A percentile compares a stretch with the other conserved stretches of the same genome.
phyloP scores from a whole-genome alignment of 805 yeast species.

The Hanseniaspora nectarophila region DNA sequence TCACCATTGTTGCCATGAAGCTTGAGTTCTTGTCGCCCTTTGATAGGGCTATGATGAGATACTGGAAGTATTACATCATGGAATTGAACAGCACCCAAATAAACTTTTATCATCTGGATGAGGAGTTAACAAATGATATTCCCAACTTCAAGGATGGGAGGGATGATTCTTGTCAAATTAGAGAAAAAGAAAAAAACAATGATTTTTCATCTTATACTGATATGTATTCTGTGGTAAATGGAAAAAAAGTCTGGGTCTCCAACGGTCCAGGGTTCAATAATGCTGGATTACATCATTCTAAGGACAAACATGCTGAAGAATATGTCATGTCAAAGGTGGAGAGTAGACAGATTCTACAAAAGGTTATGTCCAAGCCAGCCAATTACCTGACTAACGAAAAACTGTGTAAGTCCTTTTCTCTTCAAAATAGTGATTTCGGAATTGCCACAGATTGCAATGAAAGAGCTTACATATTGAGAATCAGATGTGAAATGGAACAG shows the following conservation, averaged over 20 bases:
- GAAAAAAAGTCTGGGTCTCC: not conserved
- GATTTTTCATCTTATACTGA: slow-evolving; percentile 12
- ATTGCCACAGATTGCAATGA: slow-evolving; percentile 76
- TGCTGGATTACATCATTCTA: no score
- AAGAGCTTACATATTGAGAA: slow-evolving; percentile 51
- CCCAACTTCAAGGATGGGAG: slow-evolving; percentile 25
- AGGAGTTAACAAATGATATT: slow-evolving; percentile 25
- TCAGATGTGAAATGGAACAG: slow-evolving; percentile 78
- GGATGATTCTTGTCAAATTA: slow-evolving; percentile 21
- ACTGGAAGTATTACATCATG: slow-evolving; percentile 59
- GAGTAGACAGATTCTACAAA: slow-evolving; percentile 21
- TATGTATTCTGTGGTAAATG: not conserved
- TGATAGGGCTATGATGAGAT: slow-evolving; percentile 50
- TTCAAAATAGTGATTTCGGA: slow-evolving; percentile 77
- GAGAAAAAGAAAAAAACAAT: slow-evolving; percentile 10
- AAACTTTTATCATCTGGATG: slow-evolving; percentile 46
- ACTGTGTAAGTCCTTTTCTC: slow-evolving; percentile 54
- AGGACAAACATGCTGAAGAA: not conserved
- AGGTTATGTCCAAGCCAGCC: slow-evolving; percentile 18
- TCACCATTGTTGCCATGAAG: slow-evolving; percentile 51
- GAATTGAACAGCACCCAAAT: slow-evolving; percentile 81
- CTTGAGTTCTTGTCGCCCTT: slow-evolving; percentile 69
- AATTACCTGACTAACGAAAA: slow-evolving; percentile 27
- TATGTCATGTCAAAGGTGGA: slow-evolving; percentile 23
- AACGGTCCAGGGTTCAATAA: not conserved